A percentile compares a stretch with the other conserved stretches of the same genome.
phyloP scores from a whole-genome alignment of 192 early-diverging fungal genomes.

The Coemansia sp. region DNA sequence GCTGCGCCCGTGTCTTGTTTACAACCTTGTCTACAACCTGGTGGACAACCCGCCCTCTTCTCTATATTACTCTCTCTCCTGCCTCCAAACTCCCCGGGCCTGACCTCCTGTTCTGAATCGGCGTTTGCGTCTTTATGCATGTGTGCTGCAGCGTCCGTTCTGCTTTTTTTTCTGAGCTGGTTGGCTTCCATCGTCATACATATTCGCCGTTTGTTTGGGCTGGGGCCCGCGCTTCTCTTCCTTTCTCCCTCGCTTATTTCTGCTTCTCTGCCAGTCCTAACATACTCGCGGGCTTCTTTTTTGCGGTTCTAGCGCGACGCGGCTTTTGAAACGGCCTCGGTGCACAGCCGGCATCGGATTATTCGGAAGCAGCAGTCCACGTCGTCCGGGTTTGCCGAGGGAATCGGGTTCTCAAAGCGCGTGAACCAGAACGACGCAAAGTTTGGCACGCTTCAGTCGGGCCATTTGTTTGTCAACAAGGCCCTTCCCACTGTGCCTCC shows the following conservation, averaged over 20 bases:
- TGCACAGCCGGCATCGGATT: conserved; percentile 13
- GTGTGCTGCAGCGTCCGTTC: neutral
- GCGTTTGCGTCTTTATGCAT: neutral
- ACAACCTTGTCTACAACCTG: no score
- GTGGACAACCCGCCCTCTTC: no score
- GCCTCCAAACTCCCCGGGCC: no score
- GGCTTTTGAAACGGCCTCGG: conserved; percentile 3
- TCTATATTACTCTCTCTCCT: no score
- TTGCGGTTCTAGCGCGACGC: conserved; percentile 32
- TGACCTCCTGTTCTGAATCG: no score
- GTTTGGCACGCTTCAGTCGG: conserved; percentile 12
- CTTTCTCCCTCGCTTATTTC: neutral
- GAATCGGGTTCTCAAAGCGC: conserved; percentile 34
- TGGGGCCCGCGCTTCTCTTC: neutral
- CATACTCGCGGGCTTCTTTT: neutral
- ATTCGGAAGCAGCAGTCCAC: conserved; percentile 47
- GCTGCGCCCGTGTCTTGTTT: no score
- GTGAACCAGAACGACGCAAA: conserved; percentile 26
- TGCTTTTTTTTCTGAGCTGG: neutral
- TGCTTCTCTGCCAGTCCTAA: neutral
- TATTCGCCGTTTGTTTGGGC: no score
- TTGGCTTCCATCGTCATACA: neutral
- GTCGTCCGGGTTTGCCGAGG: conserved; percentile 39
- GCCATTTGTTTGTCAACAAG: conserved; percentile 27
- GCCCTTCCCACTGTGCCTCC: conserved; percentile 24